Percentiles rank a stretch among this genome's conserved stretches.
phyloP scores from a whole-genome alignment of 2,329 filamentous ascomycete genomes.

The Emergomyces africanus region DNA sequence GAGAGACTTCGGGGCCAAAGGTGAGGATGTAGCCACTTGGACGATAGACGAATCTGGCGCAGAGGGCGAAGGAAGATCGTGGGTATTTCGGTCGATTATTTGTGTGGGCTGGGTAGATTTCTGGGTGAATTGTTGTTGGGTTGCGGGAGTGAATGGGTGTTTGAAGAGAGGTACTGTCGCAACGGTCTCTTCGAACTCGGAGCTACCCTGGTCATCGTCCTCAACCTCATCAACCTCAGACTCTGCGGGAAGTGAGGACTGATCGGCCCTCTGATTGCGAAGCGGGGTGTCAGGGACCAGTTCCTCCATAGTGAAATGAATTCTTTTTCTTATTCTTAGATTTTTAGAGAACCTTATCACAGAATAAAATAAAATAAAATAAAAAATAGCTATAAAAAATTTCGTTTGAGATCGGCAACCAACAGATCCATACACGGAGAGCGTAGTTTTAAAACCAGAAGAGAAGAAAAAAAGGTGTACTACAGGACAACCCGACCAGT shows the following conservation, averaged over 20 bases:
- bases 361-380: no score
- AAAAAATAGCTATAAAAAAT: no score
- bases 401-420: neutral
- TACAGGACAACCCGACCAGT: neutral
- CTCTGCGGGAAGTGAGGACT: slow-evolving; percentile 10
- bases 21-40: slow-evolving; percentile 85
- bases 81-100: slow-evolving; percentile 34
- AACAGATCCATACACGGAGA: neutral
- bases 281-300: slow-evolving; percentile 29
- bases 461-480: neutral
- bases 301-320: slow-evolving; percentile 23
- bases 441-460: neutral
- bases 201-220: slow-evolving; percentile 16
- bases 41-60: slow-evolving; percentile 36
- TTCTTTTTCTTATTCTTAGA: neutral
- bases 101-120: slow-evolving; percentile 49
- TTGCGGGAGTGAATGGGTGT: slow-evolving; percentile 30
- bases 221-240: slow-evolving; percentile 9
- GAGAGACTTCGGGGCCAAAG: slow-evolving; percentile 42
- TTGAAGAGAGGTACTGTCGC: slow-evolving; percentile 34
- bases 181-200: slow-evolving; percentile 34
- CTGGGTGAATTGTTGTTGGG: slow-evolving; percentile 39
- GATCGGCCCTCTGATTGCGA: slow-evolving; percentile 21
- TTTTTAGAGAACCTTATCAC: no score
- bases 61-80: slow-evolving; percentile 17